Base-by-base conservation (phyloP, 331 rosid species). In the Pyrus hybrid region DNA sequence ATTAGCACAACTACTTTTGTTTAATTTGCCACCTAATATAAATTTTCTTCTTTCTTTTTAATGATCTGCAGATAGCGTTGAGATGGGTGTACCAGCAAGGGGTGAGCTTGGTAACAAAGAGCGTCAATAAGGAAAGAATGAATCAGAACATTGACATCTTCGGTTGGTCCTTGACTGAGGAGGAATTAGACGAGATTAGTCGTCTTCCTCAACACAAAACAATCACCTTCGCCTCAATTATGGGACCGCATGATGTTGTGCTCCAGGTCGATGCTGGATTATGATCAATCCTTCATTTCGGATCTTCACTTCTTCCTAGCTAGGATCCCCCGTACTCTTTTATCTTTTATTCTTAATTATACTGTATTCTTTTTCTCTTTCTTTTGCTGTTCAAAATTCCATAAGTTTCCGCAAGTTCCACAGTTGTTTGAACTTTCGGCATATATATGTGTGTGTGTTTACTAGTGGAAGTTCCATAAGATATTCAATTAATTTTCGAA, bases 31-130 rank as follows among this genome's bases (percentile, higher is more conserved):
- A 35, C 43, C 43, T 35, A 35, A 35, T 35, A 33, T 35, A 35
- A 35, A 35, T 35, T 35, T 35, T 35, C 43, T 35, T 35, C 43
- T 35, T 35, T 35, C 43, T 35, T 35, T 35, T 35, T 35, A 35
- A 2, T 35, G 43, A 11, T 8, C 3, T 63, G 47, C 26, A 68
- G 62, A 72, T 76, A 53, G 57, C 58, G 30, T 71, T 49, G 81
- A 78, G 87, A 60, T 84, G 87, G 87, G 82, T 77, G 8, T 84
- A 73, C 37, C 85, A 84, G 56, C 85, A 84, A 77, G 83, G 80
- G 13, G 85, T 70, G 67, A 84, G 87, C 72, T 7, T 84, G 11
- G 83, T 80, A 26, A 73, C 63, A 4, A 84, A 84, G 73, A 84
- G 87, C 66, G 77, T 22, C 80, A 72, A 80, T 60, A 78, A 80